Evolutionary conservation across 495 filamentous ascomycete genomes (phyloP), one percentile per base, ranked within the genome.

Genomic region (Aspergillus heteromorphus): DNA sequence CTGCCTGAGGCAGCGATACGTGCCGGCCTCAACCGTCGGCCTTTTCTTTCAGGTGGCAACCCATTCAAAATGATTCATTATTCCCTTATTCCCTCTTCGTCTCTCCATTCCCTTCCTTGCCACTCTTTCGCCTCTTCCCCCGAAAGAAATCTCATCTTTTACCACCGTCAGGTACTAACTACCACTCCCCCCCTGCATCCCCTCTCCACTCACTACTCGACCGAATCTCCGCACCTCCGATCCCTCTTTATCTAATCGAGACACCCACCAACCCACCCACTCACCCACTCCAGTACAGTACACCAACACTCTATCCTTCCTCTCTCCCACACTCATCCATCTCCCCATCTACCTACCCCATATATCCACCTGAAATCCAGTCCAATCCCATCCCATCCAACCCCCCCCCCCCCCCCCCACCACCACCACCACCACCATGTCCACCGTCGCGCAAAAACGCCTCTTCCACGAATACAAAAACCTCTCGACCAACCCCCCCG

Each of bases 391-490:
- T n/a, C n/a, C n/a, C n/a, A n/a, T n/a, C n/a, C n/a, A n/a, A n/a
- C n/a, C n/a, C n/a, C n/a, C n/a, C n/a, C n/a, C n/a, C n/a, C n/a
- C n/a, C n/a, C n/a, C n/a, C n/a, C n/a, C n/a, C n/a, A n/a, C n/a
- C n/a, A n/a, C n/a, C n/a, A 13, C 20, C 48, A 14, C 27, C 8
- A 27, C 20, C 41, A 67, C 21, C 51, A 68, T 71, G 66, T 70
- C 72, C 31, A 68, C 73, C 53, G 91, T 79, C 40, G 76, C 93
- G 57, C 89, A 92, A 67, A 92, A 92, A 59, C 93, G 93, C 40
- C 88, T 99, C 57, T 91, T 97, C 72, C 88, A 92, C 74, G 93
- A 99, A 77, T 99, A 99, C 87, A 86, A 87, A 59, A 85, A 79
- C 53, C 86, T 92, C 47, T 86, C 86, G 56, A 87, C 82, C 65